These are phyloP conservation scores for Myxozyma mucilagina DNA, from an alignment of 805 yeast genomes.

Conservation along the genomic window DNA sequence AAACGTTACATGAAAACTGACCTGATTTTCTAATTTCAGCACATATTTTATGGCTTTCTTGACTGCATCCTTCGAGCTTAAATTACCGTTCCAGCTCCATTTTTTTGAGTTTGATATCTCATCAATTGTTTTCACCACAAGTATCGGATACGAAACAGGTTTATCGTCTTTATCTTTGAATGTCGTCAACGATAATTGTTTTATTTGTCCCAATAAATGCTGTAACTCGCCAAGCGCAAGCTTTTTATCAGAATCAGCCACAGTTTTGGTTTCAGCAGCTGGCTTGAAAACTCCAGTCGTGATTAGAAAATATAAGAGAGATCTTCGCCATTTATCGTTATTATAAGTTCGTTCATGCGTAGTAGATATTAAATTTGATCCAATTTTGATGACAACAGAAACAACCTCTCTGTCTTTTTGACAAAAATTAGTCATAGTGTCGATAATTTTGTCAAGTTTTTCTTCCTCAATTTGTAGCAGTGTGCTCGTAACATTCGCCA, in stretches of 20 bases:
- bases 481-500: neutral
- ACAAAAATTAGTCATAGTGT: neutral
- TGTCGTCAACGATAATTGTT: neutral
- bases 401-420: neutral
- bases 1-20: neutral
- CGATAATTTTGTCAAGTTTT: neutral
- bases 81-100: neutral
- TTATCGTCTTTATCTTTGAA: neutral
- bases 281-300: neutral
- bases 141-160: constrained; percentile 2
- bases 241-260: neutral
- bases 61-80: neutral
- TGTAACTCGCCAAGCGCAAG: neutral
- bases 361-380: neutral
- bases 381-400: neutral
- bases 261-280: no score
- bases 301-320: neutral
- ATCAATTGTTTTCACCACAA: constrained; percentile 4
- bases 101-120: neutral
- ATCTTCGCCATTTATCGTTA: constrained; percentile 2
- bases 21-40: neutral
- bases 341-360: neutral
- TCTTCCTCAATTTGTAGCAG: neutral
- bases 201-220: neutral
- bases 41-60: neutral